Percentiles rank a stretch among this genome's conserved stretches.
These are phyloP conservation scores for Hypoxylon crocopeplum DNA, from an alignment of 495 filamentous ascomycete species.

Conservation along the genomic window DNA sequence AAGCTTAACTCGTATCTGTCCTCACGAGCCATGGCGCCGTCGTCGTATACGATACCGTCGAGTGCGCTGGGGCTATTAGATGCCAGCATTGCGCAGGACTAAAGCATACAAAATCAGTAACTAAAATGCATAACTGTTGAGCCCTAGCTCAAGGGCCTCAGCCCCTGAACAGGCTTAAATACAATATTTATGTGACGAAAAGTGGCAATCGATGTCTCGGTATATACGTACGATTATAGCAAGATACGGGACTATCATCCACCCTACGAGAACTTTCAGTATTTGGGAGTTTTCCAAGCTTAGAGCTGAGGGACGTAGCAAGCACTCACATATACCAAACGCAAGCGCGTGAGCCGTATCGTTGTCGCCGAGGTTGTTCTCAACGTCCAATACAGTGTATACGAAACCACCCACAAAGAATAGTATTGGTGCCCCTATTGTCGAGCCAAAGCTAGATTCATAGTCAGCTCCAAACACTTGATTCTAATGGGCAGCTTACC, in stretches of 20 bases:
- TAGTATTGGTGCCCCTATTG: conserved; percentile 54
- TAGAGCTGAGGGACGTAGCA: background rate
- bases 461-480: conserved; percentile 4
- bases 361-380: conserved; percentile 47
- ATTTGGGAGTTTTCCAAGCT: background rate
- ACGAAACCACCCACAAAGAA: conserved; percentile 56
- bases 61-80: conserved; percentile 38
- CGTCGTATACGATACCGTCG: conserved; percentile 41
- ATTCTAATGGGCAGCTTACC: conserved; percentile 12
- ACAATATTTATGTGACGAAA: background rate
- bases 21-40: conserved; percentile 10
- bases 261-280: conserved; percentile 41
- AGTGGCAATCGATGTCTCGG: conserved; percentile 23
- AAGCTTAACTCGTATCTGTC: conserved; percentile 32
- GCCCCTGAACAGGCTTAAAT: background rate
- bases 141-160: background rate
- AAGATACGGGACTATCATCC: conserved; percentile 38
- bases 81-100: conserved; percentile 35
- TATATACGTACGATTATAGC: conserved; percentile 33
- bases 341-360: conserved; percentile 53
- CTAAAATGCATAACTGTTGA: no score
- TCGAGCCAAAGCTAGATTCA: conserved; percentile 48
- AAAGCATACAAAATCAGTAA: conserved; percentile 8
- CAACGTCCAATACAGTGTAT: conserved; percentile 47
- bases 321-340: conserved; percentile 54